phyloP scores from a whole-genome alignment of 345 rosid genomes.

The Rhodamnia argentea region DNA sequence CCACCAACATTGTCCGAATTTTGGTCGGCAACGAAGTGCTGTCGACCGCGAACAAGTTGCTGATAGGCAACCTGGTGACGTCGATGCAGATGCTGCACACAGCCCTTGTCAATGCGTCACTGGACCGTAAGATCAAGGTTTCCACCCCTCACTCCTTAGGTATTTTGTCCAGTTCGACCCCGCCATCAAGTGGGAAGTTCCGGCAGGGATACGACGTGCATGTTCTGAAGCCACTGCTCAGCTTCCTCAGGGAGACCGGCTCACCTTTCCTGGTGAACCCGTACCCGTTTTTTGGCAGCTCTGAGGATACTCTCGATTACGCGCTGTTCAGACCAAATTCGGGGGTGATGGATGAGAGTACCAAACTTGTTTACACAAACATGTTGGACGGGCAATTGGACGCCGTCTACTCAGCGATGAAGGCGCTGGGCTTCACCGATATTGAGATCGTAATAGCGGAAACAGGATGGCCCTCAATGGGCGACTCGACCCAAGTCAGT shows the following conservation, averaged over 20 bases:
- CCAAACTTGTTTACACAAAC: slow-evolving; percentile 48
- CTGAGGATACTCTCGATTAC: slow-evolving; percentile 50
- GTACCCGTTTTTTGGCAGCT: slow-evolving; percentile 76
- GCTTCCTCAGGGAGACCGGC: slow-evolving; percentile 46
- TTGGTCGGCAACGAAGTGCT: slow-evolving; percentile 83
- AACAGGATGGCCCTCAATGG: slow-evolving; percentile 85
- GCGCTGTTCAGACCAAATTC: slow-evolving; percentile 63
- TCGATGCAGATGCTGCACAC: slow-evolving; percentile 74
- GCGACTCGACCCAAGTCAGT: slow-evolving; percentile 51
- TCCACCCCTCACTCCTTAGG: slow-evolving; percentile 83
- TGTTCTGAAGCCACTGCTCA: slow-evolving; percentile 65
- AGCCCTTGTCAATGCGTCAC: slow-evolving; percentile 43
- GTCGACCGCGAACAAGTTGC: slow-evolving; percentile 33
- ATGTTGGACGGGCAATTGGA: slow-evolving; percentile 93
- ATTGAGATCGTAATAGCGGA: slow-evolving; percentile 76
- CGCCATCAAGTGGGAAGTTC: slow-evolving; percentile 67
- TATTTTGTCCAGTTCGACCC: slow-evolving; percentile 50
- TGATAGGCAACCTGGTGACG: slow-evolving; percentile 38
- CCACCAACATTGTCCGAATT: slow-evolving; percentile 62
- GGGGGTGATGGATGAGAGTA: slow-evolving; percentile 41
- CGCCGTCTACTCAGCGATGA: slow-evolving; percentile 74
- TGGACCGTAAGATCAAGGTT: slow-evolving; percentile 56
- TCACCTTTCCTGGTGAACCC: slow-evolving; percentile 81
- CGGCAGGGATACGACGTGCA: slow-evolving; percentile 50
- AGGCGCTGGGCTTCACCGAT: slow-evolving; percentile 47